Percentiles rank a stretch among this genome's conserved stretches.
phyloP scores from a whole-genome alignment of 192 early-diverging fungal genomes.

The Backusella circina region DNA sequence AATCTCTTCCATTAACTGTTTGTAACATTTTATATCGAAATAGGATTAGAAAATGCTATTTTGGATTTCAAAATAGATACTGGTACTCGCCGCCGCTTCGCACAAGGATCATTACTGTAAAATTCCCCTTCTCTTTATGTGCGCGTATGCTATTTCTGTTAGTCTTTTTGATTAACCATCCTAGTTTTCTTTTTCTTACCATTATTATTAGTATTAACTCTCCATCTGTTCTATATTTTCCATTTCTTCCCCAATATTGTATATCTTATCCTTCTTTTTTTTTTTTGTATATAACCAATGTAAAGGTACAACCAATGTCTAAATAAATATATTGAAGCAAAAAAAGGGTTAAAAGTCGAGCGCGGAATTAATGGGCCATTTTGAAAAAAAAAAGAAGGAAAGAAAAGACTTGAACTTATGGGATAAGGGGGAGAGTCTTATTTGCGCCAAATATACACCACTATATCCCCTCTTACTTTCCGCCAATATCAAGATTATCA shows the following conservation, averaged over 20 bases:
- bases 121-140: not conserved
- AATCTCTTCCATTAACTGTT: not conserved
- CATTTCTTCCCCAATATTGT: not conserved
- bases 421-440: not conserved
- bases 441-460: not conserved
- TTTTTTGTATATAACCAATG: not conserved
- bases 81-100: conserved; percentile 74
- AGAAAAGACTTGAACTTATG: not conserved
- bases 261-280: not conserved
- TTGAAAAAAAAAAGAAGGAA: not conserved
- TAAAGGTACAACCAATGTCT: not conserved
- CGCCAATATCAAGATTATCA: not conserved
- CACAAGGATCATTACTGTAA: conserved; percentile 74
- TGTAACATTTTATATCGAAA: not conserved
- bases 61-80: conserved; percentile 87
- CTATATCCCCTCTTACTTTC: not conserved
- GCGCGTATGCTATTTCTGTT: not conserved
- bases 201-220: not conserved
- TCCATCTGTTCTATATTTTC: not conserved
- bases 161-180: not conserved
- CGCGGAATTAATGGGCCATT: not conserved
- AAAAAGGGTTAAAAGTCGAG: not conserved
- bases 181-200: not conserved
- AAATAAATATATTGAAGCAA: not conserved
- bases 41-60: conserved; percentile 76